Conservation (phyloP, 805 yeast genomes). For the Candida chauliodis region DNA sequence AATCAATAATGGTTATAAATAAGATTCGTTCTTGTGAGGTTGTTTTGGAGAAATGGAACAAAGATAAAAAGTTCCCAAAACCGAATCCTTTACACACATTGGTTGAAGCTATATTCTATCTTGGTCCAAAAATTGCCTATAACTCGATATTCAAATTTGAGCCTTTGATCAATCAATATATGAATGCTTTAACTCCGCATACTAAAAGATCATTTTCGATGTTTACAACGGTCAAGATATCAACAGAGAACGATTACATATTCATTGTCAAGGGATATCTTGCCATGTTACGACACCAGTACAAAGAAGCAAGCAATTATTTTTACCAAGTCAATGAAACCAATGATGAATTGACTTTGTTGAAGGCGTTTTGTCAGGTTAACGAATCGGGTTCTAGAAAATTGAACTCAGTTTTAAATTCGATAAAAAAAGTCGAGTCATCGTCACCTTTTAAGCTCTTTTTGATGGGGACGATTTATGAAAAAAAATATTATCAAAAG, state of each 20-base stretch:
- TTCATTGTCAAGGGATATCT: constrained; percentile 3
- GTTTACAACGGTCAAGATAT: background rate
- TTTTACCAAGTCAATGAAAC: background rate
- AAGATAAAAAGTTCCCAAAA: background rate
- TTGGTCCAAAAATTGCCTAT: constrained; percentile 7
- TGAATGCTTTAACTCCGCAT: background rate
- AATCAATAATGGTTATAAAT: constrained; percentile 1
- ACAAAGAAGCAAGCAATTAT: background rate
- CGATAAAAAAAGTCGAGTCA: background rate
- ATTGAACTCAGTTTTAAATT: background rate
- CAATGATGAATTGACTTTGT: background rate
- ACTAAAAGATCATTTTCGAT: background rate
- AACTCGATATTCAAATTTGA: constrained; percentile 1
- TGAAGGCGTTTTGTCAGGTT: constrained; percentile 4
- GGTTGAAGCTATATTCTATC: constrained; percentile 3
- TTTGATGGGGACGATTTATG: background rate
- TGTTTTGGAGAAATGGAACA: constrained; percentile 3
- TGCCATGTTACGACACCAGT: constrained; percentile 5
- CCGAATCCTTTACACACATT: constrained; percentile 1
- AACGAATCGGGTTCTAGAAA: constrained; percentile 1
- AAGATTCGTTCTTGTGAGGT: background rate
- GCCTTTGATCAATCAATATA: constrained; percentile 5
- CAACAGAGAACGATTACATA: background rate
- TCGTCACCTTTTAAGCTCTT: background rate
- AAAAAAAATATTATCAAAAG: background rate